Evolutionary conservation across 495 filamentous ascomycete species (phyloP).

Genomic region (Staphylotrichum tortipilum): DNA sequence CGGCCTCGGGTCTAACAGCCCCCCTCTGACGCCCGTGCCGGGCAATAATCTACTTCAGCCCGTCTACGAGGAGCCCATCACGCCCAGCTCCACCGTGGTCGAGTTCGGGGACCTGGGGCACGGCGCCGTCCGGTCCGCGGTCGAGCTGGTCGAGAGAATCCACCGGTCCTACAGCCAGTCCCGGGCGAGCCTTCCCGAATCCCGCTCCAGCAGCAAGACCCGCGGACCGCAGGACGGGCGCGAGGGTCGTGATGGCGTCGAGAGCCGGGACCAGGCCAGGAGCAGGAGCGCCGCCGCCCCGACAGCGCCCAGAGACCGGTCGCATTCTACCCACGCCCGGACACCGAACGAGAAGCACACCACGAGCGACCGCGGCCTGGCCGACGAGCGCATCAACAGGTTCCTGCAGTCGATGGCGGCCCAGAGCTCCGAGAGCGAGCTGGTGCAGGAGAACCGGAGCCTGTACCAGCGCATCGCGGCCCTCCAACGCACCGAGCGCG

Average conservation of each 20-base stretch:
- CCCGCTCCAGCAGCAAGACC: background rate
- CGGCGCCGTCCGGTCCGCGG: background rate
- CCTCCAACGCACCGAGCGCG: constrained; percentile 13
- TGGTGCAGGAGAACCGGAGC: constrained; percentile 9
- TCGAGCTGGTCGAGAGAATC: background rate
- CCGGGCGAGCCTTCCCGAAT: background rate
- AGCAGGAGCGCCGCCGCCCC: background rate
- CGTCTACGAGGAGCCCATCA: constrained; percentile 4
- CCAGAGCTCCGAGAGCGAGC: background rate
- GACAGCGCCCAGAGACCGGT: background rate
- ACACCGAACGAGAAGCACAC: background rate
- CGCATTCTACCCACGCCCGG: background rate
- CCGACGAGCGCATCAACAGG: constrained; percentile 1
- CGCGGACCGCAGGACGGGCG: background rate
- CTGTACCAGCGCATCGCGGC: constrained; percentile 13
- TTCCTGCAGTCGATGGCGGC: background rate
- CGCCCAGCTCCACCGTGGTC: constrained; percentile 6
- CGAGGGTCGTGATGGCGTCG: background rate
- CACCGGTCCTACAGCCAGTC: background rate
- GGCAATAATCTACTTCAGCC: background rate
- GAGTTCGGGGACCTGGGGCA: constrained; percentile 5
- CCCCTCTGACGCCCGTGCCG: background rate
- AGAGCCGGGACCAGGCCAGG: background rate
- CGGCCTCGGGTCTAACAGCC: background rate
- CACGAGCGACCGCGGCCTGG: background rate